Evolutionary conservation across 805 yeast genomes (phyloP).

Genomic region (Metschnikowia lochheadii): DNA sequence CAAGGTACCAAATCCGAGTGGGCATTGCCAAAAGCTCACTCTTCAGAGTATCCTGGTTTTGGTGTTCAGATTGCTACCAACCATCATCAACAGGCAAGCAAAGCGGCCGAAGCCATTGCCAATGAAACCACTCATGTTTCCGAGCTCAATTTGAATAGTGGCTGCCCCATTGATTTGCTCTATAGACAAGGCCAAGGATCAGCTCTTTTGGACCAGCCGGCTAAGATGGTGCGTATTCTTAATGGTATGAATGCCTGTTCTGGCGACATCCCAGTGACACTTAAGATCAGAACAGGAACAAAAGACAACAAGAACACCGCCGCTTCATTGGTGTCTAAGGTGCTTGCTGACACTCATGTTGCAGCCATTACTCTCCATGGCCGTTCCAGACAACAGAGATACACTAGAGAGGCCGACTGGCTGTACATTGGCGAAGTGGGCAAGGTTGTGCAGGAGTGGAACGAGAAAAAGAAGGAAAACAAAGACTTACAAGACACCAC

Average conservation of each 20-base stretch:
- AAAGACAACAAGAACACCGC: slow-evolving; percentile 86
- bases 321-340: slow-evolving; percentile 62
- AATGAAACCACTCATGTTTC: slow-evolving; percentile 57
- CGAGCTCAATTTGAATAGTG: slow-evolving; percentile 89
- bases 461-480: slow-evolving; percentile 51
- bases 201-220: slow-evolving; percentile 86
- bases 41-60: slow-evolving; percentile 76
- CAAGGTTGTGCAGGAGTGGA: slow-evolving; percentile 55
- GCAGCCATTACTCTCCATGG: slow-evolving; percentile 95
- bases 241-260: slow-evolving; percentile 86
- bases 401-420: slow-evolving; percentile 92
- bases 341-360: slow-evolving; percentile 74
- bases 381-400: slow-evolving; percentile 92
- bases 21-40: slow-evolving; percentile 93
- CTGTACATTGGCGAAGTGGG: slow-evolving; percentile 77
- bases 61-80: slow-evolving; percentile 92
- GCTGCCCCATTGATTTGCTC: slow-evolving; percentile 96
- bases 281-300: slow-evolving; percentile 89
- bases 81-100: slow-evolving; percentile 90
- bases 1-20: slow-evolving; percentile 94
- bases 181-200: slow-evolving; percentile 95
- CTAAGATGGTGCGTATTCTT: slow-evolving; percentile 70
- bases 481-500: slow-evolving; percentile 55
- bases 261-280: slow-evolving; percentile 88
- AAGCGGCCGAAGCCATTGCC: slow-evolving; percentile 79